Conservation (phyloP, 2,329 filamentous ascomycete genomes). For the Rachicladosporium sp. region DNA sequence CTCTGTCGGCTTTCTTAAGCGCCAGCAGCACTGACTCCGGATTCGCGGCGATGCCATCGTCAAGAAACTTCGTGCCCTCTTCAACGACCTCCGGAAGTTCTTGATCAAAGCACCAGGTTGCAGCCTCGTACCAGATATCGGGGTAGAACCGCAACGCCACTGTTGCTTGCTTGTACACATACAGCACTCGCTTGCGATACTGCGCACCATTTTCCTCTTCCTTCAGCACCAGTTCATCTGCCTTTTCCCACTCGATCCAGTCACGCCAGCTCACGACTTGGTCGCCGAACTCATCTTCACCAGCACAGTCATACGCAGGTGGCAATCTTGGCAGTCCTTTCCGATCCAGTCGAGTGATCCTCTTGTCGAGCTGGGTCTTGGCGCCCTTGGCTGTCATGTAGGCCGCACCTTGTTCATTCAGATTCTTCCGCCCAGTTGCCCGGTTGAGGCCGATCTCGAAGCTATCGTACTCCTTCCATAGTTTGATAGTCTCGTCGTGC, state of each 20-base stretch:
- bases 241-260: conserved; percentile 93
- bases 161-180: conserved; percentile 84
- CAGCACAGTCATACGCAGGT: conserved; percentile 74
- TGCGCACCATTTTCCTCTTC: conserved; percentile 62
- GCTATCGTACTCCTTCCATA: conserved; percentile 97
- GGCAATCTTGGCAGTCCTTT: conserved; percentile 71
- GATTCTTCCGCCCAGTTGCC: conserved; percentile 80
- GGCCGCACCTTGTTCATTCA: conserved; percentile 80
- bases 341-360: conserved; percentile 63
- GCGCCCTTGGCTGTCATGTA: conserved; percentile 96
- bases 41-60: conserved; percentile 75
- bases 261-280: conserved; percentile 85
- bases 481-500: conserved; percentile 63
- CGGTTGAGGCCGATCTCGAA: conserved; percentile 95
- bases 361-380: conserved; percentile 80
- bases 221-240: conserved; percentile 76
- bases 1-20: conserved; percentile 76
- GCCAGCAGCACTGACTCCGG: conserved; percentile 86
- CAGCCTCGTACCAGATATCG: conserved; percentile 89
- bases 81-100: conserved; percentile 41
- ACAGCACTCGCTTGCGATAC: conserved; percentile 69
- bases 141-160: conserved; percentile 94
- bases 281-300: conserved; percentile 67
- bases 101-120: conserved; percentile 82
- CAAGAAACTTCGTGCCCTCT: conserved; percentile 67